These are phyloP conservation scores for Pichia cactophila DNA, from an alignment of 1,139 yeast species.

Conservation along the genomic window DNA sequence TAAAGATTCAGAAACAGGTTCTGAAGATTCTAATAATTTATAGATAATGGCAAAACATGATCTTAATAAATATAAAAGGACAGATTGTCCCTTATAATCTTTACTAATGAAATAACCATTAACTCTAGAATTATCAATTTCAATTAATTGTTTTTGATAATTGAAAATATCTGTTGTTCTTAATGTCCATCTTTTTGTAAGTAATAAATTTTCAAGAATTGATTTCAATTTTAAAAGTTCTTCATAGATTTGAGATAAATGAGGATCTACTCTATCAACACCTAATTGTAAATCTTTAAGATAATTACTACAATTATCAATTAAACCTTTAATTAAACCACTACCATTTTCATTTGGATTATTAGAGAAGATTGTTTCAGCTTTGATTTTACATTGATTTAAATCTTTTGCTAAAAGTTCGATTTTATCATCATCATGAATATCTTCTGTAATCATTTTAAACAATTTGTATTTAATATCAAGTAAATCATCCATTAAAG, in stretches of 20 bases:
- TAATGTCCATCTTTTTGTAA: slow-evolving; percentile 94
- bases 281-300: slow-evolving; percentile 62
- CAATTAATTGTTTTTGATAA: slow-evolving; percentile 66
- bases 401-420: slow-evolving; percentile 14
- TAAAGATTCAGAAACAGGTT: slow-evolving; percentile 89
- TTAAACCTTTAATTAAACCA: slow-evolving; percentile 58
- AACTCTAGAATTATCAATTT: slow-evolving; percentile 63
- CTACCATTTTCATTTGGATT: slow-evolving; percentile 40
- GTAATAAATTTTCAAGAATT: slow-evolving; percentile 68
- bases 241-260: slow-evolving; percentile 43
- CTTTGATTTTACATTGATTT: slow-evolving; percentile 17
- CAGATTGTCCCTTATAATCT: slow-evolving; percentile 48
- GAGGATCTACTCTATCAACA: slow-evolving; percentile 40
- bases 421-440: slow-evolving; percentile 9
- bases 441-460: slow-evolving; percentile 20
- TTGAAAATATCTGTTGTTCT: slow-evolving; percentile 87
- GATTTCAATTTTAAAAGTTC: slow-evolving; percentile 57
- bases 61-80: slow-evolving; percentile 71
- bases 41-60: slow-evolving; percentile 86
- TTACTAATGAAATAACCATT: slow-evolving; percentile 45
- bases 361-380: slow-evolving; percentile 27
- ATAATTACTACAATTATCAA: slow-evolving; percentile 77
- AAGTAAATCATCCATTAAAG: slow-evolving; percentile 45
- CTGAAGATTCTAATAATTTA: slow-evolving; percentile 81
- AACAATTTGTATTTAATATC: slow-evolving; percentile 34